Percentiles rank a stretch among this genome's conserved stretches.
These are phyloP conservation scores for Lecanosticta acicola DNA, from an alignment of 2,329 filamentous ascomycete genomes.

Conservation along the genomic window DNA sequence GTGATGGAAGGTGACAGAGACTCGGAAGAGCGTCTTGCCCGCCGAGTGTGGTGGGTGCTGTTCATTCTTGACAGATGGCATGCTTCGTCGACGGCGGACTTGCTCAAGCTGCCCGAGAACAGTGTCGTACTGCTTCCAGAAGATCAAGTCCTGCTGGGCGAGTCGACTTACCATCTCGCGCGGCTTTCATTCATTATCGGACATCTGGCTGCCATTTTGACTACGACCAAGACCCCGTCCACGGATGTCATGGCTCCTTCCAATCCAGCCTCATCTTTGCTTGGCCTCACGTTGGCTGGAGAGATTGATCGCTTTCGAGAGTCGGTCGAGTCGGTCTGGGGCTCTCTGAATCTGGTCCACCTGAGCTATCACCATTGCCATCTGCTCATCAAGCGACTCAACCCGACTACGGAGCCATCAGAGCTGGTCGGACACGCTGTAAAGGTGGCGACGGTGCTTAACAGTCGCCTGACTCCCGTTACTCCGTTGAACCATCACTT, in stretches of 20 bases:
- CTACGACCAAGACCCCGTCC: constrained; percentile 41
- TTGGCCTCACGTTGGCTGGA: constrained; percentile 50
- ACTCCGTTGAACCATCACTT: constrained; percentile 65
- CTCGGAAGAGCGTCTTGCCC: constrained; percentile 56
- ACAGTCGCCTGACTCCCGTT: constrained; percentile 49
- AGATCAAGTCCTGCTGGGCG: constrained; percentile 56
- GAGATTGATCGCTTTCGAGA: constrained; percentile 62
- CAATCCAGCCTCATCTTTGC: constrained; percentile 38
- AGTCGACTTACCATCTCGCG: constrained; percentile 58
- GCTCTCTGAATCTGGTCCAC: constrained; percentile 56
- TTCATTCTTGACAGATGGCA: constrained; percentile 69
- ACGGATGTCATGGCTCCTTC: constrained; percentile 41
- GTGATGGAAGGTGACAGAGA: constrained; percentile 49
- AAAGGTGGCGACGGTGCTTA: constrained; percentile 55
- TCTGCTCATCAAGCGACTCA: constrained; percentile 58
- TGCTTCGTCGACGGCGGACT: constrained; percentile 60
- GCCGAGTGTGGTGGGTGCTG: constrained; percentile 66
- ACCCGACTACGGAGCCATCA: constrained; percentile 49
- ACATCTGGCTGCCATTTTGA: constrained; percentile 47
- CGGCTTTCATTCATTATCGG: constrained; percentile 59
- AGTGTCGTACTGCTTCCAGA: constrained; percentile 56
- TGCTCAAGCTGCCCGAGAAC: constrained; percentile 58
- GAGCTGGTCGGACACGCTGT: constrained; percentile 58
- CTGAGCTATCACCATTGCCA: constrained; percentile 66
- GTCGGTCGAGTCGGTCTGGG: constrained; percentile 50